phyloP scores from a whole-genome alignment of 352 stramenopile genomes.

The Phytophthora pini region DNA sequence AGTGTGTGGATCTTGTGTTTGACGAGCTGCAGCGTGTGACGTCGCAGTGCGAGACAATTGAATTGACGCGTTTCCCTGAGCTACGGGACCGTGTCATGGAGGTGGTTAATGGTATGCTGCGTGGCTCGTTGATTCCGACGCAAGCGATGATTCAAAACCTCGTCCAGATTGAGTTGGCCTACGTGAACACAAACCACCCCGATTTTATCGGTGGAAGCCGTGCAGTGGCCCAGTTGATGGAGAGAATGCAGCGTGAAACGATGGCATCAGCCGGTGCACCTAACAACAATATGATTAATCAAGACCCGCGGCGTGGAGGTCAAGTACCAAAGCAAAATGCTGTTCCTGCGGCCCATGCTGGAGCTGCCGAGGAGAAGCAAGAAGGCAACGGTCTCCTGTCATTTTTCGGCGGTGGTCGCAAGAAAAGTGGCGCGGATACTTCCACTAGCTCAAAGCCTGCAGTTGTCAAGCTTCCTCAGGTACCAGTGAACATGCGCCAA shows the following conservation, averaged over 20 bases:
- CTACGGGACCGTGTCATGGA: slow-evolving; percentile 97
- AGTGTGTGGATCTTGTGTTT: slow-evolving; percentile 99
- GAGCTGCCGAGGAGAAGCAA: slow-evolving; percentile 55
- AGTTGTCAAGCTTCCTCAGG: slow-evolving; percentile 95
- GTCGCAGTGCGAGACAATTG: slow-evolving; percentile 94
- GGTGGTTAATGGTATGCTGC: slow-evolving; percentile 91
- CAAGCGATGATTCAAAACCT: slow-evolving; percentile 98
- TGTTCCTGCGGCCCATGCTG: slow-evolving; percentile 23
- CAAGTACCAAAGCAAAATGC: slow-evolving; percentile 34
- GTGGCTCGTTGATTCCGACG: slow-evolving; percentile 78
- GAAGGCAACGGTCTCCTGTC: slow-evolving; percentile 73
- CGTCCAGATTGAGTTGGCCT: slow-evolving; percentile 98
- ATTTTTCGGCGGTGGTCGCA: slow-evolving; percentile 76
- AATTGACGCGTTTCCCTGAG: slow-evolving; percentile 95
- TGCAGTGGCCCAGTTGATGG: slow-evolving; percentile 95
- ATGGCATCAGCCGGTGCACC: slow-evolving; percentile 47
- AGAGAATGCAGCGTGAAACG: slow-evolving; percentile 92
- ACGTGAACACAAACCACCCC: slow-evolving; percentile 99
- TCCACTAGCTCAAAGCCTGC: slow-evolving; percentile 43
- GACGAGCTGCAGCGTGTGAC: slow-evolving; percentile 98
- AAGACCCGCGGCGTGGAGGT: slow-evolving; percentile 56
- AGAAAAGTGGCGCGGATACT: slow-evolving; percentile 50
- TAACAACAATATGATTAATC: slow-evolving; percentile 50
- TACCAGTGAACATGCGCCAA: slow-evolving; percentile 96
- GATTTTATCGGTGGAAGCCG: slow-evolving; percentile 98